phyloP scores from a whole-genome alignment of 164 flowering plant species.

The Nelumbo lutea region DNA sequence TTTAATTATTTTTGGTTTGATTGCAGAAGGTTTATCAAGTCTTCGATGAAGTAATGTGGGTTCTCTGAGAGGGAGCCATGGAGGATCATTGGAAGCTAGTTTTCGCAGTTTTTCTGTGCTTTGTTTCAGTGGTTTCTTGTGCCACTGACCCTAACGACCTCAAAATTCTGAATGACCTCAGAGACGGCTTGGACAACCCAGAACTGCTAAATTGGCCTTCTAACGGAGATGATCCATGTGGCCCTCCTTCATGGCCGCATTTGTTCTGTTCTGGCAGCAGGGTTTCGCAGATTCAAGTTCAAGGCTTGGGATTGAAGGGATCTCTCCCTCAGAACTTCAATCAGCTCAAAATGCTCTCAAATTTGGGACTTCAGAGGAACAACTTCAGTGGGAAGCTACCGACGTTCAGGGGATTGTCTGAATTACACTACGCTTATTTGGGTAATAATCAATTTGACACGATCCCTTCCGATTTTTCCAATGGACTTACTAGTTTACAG shows the following conservation, averaged over 20 bases:
- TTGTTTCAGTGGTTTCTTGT: slow-evolving; percentile 20
- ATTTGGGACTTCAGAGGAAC: slow-evolving; percentile 73
- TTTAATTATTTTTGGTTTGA: not conserved
- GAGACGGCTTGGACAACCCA: slow-evolving; percentile 63
- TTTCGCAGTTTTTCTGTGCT: slow-evolving; percentile 11
- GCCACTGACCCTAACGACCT: slow-evolving; percentile 57
- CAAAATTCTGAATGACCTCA: slow-evolving; percentile 48
- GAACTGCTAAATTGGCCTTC: slow-evolving; percentile 73
- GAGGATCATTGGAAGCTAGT: slow-evolving; percentile 14
- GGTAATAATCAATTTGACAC: slow-evolving; percentile 60
- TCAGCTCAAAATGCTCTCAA: slow-evolving; percentile 38
- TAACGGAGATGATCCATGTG: slow-evolving; percentile 66
- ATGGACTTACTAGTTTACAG: slow-evolving; percentile 45
- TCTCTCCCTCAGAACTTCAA: slow-evolving; percentile 64
- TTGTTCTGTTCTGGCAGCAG: slow-evolving; percentile 51
- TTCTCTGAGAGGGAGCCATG: slow-evolving; percentile 2
- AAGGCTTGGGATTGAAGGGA: slow-evolving; percentile 53
- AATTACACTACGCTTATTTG: slow-evolving; percentile 55
- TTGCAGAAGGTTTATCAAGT: slow-evolving; percentile 11
- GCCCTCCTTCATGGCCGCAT: slow-evolving; percentile 57
- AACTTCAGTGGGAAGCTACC: slow-evolving; percentile 59
- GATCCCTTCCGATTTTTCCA: slow-evolving; percentile 65
- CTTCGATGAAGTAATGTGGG: slow-evolving; percentile 5
- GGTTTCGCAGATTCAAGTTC: slow-evolving; percentile 72
- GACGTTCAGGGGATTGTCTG: slow-evolving; percentile 57